Percentiles rank a stretch among this genome's conserved stretches.
These are phyloP conservation scores for Rhodamnia rubescens DNA, from an alignment of 345 rosid genomes.

Conservation along the genomic window DNA sequence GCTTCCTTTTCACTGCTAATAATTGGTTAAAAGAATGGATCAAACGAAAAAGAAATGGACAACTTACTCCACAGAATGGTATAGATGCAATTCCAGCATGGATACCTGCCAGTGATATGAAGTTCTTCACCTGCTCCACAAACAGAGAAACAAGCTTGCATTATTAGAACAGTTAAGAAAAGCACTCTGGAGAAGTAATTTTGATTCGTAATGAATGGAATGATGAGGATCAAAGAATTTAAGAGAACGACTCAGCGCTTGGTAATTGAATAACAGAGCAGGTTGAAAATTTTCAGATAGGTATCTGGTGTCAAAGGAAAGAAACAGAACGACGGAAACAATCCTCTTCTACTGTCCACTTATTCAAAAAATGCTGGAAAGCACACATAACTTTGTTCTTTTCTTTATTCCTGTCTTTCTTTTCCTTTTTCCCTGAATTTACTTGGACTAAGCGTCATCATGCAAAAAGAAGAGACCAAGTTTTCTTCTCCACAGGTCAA, in stretches of 20 bases:
- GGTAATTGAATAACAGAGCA: not conserved
- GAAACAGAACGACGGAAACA: not conserved
- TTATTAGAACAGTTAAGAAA: not conserved
- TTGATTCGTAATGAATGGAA: not conserved
- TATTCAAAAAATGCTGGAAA: not conserved
- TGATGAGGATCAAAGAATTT: not conserved
- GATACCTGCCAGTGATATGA: slow-evolving; percentile 64
- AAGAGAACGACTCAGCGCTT: not conserved
- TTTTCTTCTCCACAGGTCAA: not conserved
- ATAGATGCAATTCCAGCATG: slow-evolving; percentile 86
- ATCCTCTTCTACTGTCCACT: not conserved
- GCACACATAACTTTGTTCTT: not conserved
- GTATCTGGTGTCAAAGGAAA: not conserved
- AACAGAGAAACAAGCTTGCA: not conserved
- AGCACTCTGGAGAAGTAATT: not conserved
- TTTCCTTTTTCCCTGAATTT: not conserved
- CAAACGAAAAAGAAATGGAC: not conserved
- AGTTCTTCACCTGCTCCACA: slow-evolving; percentile 57
- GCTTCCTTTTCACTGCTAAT: not conserved
- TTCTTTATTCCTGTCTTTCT: not conserved
- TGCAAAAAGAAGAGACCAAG: not conserved
- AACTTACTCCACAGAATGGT: slow-evolving; percentile 75
- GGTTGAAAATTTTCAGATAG: not conserved
- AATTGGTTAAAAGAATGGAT: not conserved
- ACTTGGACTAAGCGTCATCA: not conserved